Percentiles rank a stretch among this genome's conserved stretches.
These are phyloP conservation scores for Leucoagaricus sp. DNA, from an alignment of 1,284 basidiomycete genomes.

Conservation along the genomic window DNA sequence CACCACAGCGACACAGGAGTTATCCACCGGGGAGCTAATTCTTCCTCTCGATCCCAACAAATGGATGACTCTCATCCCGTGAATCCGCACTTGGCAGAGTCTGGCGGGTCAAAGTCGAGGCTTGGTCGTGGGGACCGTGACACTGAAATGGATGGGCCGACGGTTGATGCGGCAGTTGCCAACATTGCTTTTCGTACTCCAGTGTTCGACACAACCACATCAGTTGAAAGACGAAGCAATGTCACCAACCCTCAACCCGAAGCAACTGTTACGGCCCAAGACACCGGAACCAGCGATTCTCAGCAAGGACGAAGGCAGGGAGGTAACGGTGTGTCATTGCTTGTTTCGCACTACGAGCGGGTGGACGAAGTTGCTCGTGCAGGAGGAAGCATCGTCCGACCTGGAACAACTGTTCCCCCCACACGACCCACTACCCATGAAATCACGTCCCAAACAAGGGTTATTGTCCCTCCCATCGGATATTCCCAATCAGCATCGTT, in stretches of 20 bases:
- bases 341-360: conserved; percentile 1
- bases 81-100: background rate
- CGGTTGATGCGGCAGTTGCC: background rate
- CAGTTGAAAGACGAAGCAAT: background rate
- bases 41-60: conserved; percentile 1
- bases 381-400: background rate
- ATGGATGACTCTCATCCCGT: background rate
- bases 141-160: background rate
- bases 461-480: background rate
- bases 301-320: background rate
- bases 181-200: conserved; percentile 2
- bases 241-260: background rate
- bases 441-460: background rate
- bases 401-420: conserved; percentile 1
- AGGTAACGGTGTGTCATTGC: background rate
- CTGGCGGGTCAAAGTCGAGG: background rate
- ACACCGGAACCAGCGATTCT: background rate
- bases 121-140: too few species aligned
- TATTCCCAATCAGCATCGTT: background rate
- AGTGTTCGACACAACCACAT: background rate
- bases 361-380: background rate
- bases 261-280: background rate
- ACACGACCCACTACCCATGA: background rate
- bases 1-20: conserved; percentile 1
- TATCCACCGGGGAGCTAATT: background rate